Evolutionary conservation across 441 rosid genomes (phyloP).

Genomic region (Bruguiera hainesii): DNA sequence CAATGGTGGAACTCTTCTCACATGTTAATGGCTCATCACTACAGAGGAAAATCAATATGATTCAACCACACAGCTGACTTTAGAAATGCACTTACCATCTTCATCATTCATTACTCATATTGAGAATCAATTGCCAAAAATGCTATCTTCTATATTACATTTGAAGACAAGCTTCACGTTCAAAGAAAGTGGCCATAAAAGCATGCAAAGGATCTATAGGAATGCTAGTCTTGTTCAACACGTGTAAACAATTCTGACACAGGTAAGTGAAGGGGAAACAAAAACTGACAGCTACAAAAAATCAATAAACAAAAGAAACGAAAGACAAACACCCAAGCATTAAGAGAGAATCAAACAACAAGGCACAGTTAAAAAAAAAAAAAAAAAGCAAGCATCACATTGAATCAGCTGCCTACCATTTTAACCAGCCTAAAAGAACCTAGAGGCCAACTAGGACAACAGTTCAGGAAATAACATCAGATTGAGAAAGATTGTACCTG

Average conservation of each 20-base stretch:
- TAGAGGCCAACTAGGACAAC: background rate
- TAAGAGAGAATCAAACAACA: background rate
- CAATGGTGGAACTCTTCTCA: slow-evolving; percentile 25
- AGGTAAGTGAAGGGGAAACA: too few species aligned
- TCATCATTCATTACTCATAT: too few species aligned
- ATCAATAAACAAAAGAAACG: too few species aligned
- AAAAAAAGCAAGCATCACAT: slow-evolving; percentile 25
- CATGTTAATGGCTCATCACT: slow-evolving; percentile 45
- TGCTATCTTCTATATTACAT: too few species aligned
- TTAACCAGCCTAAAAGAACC: background rate
- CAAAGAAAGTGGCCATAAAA: too few species aligned
- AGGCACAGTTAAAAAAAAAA: background rate
- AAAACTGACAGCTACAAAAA: too few species aligned
- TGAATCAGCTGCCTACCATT: background rate
- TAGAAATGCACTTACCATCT: background rate
- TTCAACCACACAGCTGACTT: background rate
- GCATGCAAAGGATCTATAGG: too few species aligned
- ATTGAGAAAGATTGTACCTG: slow-evolving; percentile 32
- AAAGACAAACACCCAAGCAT: background rate
- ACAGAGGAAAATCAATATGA: slow-evolving; percentile 1
- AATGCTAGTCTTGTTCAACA: too few species aligned
- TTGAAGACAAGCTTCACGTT: too few species aligned
- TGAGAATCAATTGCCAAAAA: too few species aligned
- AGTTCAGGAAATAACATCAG: background rate
- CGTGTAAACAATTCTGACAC: too few species aligned